Conservation (phyloP, 2,329 filamentous ascomycete genomes). For the Colletotrichum sp. region DNA sequence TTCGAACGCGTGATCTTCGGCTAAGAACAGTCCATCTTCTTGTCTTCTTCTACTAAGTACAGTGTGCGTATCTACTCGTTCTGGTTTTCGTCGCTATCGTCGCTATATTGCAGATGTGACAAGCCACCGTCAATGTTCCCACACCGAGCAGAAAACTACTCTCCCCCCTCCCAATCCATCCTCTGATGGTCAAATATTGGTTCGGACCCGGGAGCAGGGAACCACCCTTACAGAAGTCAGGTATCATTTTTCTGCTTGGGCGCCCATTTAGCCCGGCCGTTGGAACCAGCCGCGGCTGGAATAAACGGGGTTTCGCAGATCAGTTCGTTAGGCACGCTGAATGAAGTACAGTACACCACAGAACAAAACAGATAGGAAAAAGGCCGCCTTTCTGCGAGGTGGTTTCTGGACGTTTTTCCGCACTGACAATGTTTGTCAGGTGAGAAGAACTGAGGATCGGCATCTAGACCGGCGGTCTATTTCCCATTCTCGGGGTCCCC, state of each 20-base stretch:
- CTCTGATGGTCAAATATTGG: neutral
- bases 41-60: neutral
- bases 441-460: slow-evolving; percentile 11
- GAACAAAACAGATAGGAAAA: neutral
- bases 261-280: neutral
- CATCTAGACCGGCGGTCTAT: slow-evolving; percentile 8
- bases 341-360: neutral
- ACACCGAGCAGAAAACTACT: neutral
- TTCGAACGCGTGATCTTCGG: neutral
- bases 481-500: neutral
- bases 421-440: slow-evolving; percentile 3
- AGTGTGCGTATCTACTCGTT: neutral
- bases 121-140: neutral
- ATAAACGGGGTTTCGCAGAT: neutral
- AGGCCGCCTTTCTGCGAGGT: neutral
- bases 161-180: neutral
- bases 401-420: neutral
- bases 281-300: neutral
- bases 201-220: neutral
- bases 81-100: neutral
- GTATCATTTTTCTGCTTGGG: neutral
- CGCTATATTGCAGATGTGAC: neutral
- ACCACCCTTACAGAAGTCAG: neutral
- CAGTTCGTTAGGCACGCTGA: neutral
- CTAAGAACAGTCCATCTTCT: neutral